Base-by-base conservation (phyloP, 116 monocot species). In the Zostera marina region DNA sequence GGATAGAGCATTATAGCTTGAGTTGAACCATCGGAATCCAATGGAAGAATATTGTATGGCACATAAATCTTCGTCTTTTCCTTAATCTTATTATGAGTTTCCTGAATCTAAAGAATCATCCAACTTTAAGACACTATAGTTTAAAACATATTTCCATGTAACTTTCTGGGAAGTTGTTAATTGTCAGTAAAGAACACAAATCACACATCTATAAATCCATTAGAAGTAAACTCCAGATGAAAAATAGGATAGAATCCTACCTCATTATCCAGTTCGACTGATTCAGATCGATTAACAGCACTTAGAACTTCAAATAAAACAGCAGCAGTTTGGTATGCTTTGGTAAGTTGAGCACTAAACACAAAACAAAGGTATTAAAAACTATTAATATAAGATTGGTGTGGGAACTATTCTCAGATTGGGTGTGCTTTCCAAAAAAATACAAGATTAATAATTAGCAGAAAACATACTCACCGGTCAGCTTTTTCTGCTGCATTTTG, bases 321-420 rank as follows among this genome's bases (percentile, higher is more conserved):
- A 41, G 73, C 72, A 73, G 99, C 99, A 57, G 91, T 99, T 72
- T 91, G 99, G 60, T 99, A 91, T 62, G 91, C 91, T 75, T 99
- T 99, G 39, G 83, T 87, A 52, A 99, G 83, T 64, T 82, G 80
- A 38, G 83, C 79, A 62, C 99, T 99, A 64, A 22, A 47, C 22
- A 61, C 7, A 61, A 60, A 44, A 6, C 32, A 32, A 32, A 5
- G 32, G 32, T 32, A 32, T 32, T 3, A 32, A 32, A 32, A 32
- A 1, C 32, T 32, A 32, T 32, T 32, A 1, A 32, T 32, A 32
- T 32, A 32, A 32, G 32, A 32, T 32, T 32, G 5, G 5, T 32
- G 32, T n/a, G n/a, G n/a, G n/a, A n/a, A n/a, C n/a, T n/a, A n/a
- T n/a, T n/a, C n/a, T n/a, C n/a, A n/a, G n/a, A n/a, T n/a, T n/a